Conservation (phyloP, 805 yeast genomes). For the Clavispora santaluciae region DNA sequence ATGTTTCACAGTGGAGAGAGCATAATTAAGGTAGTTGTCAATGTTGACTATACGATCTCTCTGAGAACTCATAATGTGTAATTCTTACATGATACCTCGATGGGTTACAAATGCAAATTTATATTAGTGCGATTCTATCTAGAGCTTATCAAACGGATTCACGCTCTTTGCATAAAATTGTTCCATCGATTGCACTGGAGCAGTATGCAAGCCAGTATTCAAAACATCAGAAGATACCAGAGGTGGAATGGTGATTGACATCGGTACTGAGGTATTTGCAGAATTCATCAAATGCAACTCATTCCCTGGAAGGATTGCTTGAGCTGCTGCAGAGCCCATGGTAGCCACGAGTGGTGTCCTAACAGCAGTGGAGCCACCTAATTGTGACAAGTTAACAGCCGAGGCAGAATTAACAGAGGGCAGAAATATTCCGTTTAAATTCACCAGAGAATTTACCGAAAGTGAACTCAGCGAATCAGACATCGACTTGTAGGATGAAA, state of each 20-base stretch:
- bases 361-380: conserved; percentile 4
- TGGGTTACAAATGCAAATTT: not conserved
- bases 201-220: conserved; percentile 13
- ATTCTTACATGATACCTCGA: too few relatives aligned
- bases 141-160: conserved; percentile 13
- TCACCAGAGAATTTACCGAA: conserved; percentile 4
- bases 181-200: conserved; percentile 17
- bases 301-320: conserved; percentile 12
- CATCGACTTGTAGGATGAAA: conserved; percentile 18
- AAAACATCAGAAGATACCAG: conserved; percentile 12
- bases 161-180: conserved; percentile 15
- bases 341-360: conserved; percentile 15
- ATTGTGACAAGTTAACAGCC: conserved; percentile 4
- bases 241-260: conserved; percentile 9
- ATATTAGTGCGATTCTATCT: conserved; percentile 2
- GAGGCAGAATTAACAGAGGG: conserved; percentile 3
- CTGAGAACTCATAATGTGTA: not conserved
- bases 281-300: conserved; percentile 5
- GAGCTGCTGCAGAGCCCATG: conserved; percentile 15
- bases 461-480: conserved; percentile 11
- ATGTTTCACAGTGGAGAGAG: not conserved
- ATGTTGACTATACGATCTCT: not conserved
- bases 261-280: not conserved
- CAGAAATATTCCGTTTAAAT: not conserved
- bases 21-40: not conserved